Conservation (phyloP, 371 early-diverging fungal genomes). For the Syncephalastrum contaminatum region DNA sequence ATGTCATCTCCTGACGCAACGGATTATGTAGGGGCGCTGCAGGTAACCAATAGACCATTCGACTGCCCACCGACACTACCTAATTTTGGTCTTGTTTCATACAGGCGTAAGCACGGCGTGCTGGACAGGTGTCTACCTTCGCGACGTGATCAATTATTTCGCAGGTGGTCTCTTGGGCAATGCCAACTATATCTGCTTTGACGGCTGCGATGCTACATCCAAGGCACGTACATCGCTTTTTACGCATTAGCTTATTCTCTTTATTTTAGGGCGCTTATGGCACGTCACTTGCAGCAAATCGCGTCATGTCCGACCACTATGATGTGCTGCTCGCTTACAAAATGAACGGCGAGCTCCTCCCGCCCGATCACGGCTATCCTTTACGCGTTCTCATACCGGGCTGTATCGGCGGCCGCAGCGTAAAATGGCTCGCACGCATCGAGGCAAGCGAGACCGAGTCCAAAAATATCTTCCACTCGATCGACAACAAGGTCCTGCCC, state of each 20-base stretch:
- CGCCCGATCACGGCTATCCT: slow-evolving; percentile 83
- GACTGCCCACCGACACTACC: neutral
- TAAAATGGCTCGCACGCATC: slow-evolving; percentile 77
- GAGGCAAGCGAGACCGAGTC: slow-evolving; percentile 62
- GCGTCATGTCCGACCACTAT: slow-evolving; percentile 66
- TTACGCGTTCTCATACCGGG: slow-evolving; percentile 84
- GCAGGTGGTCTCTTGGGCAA: slow-evolving; percentile 48
- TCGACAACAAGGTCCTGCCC: slow-evolving; percentile 85
- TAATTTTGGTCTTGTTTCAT: slow-evolving; percentile 1
- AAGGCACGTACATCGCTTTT: slow-evolving; percentile 18
- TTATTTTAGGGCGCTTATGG: slow-evolving; percentile 65
- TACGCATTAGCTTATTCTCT: neutral
- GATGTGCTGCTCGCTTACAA: slow-evolving; percentile 85
- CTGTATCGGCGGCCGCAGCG: slow-evolving; percentile 81
- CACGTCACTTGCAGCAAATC: slow-evolving; percentile 69
- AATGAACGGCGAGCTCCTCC: slow-evolving; percentile 80
- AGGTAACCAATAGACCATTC: slow-evolving; percentile 2
- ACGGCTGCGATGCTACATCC: slow-evolving; percentile 64
- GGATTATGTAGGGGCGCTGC: slow-evolving; percentile 14
- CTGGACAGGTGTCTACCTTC: slow-evolving; percentile 81
- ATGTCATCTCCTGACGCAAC: no score
- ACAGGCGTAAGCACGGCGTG: slow-evolving; percentile 75
- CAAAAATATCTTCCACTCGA: slow-evolving; percentile 71
- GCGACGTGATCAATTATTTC: slow-evolving; percentile 63
- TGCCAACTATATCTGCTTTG: slow-evolving; percentile 69